Evolutionary conservation across 2,329 filamentous ascomycete species (phyloP).

Genomic region (Daldinia sp.): DNA sequence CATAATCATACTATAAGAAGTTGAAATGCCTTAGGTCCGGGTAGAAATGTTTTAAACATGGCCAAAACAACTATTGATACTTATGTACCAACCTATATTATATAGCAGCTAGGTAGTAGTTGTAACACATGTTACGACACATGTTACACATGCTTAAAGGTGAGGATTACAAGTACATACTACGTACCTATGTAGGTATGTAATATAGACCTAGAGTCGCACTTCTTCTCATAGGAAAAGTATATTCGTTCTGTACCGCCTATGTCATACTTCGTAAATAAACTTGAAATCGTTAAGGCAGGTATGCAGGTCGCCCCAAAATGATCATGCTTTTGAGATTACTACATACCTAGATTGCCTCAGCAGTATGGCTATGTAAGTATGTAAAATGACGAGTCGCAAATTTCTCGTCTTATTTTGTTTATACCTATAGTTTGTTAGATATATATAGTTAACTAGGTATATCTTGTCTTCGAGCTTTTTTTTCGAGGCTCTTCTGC

Average conservation of each 20-base stretch:
- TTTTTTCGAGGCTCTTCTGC: conserved; percentile 1
- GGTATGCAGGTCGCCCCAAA: neutral
- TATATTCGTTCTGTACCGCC: neutral
- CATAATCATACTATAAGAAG: neutral
- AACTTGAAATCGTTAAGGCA: conserved; percentile 2
- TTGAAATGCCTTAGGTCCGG: neutral
- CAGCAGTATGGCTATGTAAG: neutral
- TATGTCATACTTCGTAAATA: conserved; percentile 11
- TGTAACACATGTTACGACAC: neutral
- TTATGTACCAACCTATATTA: too few species aligned
- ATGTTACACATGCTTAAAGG: neutral
- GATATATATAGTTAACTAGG: too few species aligned
- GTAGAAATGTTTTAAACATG: neutral
- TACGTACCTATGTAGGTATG: neutral
- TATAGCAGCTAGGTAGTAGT: neutral
- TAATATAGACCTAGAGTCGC: neutral
- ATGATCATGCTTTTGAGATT: conserved; percentile 3
- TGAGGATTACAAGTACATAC: neutral
- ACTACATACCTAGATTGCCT: neutral
- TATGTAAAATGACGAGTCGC: neutral
- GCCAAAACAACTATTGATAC: neutral
- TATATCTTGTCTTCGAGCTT: neutral
- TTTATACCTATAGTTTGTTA: neutral
- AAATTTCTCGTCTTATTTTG: neutral
- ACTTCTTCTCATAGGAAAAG: neutral